Evolutionary conservation across 2,329 filamentous ascomycete genomes (phyloP).

Genomic region (Nemania diffusa): DNA sequence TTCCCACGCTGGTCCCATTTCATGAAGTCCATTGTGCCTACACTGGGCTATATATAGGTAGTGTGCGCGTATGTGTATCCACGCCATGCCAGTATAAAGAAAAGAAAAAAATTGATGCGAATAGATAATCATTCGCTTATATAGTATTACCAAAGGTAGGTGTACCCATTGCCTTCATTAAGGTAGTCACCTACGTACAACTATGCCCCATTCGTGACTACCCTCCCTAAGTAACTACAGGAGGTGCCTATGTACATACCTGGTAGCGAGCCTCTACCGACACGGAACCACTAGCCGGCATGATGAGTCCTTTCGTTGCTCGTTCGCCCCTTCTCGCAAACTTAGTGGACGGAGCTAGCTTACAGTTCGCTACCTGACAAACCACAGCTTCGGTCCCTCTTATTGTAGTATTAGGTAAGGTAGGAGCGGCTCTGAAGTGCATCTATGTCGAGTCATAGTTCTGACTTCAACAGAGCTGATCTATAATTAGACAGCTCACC

Average conservation of each 20-base stretch:
- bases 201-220: neutral
- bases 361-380: neutral
- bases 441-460: neutral
- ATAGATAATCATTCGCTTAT: neutral
- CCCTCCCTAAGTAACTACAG: neutral
- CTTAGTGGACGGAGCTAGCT: neutral
- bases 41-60: neutral
- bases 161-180: neutral
- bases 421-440: neutral
- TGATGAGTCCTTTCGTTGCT: neutral
- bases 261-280: neutral
- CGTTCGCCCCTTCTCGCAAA: constrained; percentile 15
- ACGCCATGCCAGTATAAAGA: neutral
- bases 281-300: neutral
- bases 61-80: neutral
- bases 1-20: constrained; percentile 6
- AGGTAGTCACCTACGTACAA: neutral
- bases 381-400: neutral
- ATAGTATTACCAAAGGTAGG: neutral
- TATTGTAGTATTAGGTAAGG: neutral
- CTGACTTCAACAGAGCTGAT: neutral
- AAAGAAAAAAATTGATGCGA: neutral
- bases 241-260: neutral
- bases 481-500: neutral
- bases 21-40: constrained; percentile 1